Evolutionary conservation across 1,284 basidiomycete genomes (phyloP), one percentile per base, ranked within the genome.

Genomic region (Fistulinella cinereoalba): DNA sequence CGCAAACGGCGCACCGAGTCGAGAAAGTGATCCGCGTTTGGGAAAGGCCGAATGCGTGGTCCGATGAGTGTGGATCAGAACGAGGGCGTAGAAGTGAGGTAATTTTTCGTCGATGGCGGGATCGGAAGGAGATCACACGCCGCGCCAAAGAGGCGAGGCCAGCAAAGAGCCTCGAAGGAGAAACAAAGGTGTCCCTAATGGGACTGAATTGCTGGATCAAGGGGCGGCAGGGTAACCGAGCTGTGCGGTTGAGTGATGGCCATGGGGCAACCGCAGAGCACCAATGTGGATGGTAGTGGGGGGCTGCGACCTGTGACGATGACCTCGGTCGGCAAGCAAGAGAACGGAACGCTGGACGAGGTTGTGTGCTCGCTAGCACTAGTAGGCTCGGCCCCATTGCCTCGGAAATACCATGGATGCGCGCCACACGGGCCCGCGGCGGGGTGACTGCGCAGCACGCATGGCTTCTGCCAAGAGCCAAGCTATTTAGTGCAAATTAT

Each of bases 21-120:
- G 18, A 39, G 15, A 46, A 43, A 33, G 28, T 22, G 18, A 18
- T 41, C 39, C 32, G 22, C 15, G 32, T 33, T 48, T 55, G 51
- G 44, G 31, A 11, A n/a, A n/a, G n/a, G n/a, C n/a, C n/a, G 40
- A 29, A 29, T 29, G 25, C 7, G 33, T 3, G 31, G 31, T 32
- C 31, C 5, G 29, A 41, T 43, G 36, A n/a, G 42, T 18, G 18
- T 18, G 32, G 36, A 53, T 58, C 41, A 40, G 32, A 46, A 16
- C 37, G 33, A 27, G 39, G 28, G 47, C 41, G 47, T 12, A 18
- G 38, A 21, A 22, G 25, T 39, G 45, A 46, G 29, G 37, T 29
- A 37, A 55, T 47, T 15, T 36, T 10, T 23, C 28, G 43, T 61
- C 42, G 8, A 46, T 36, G 40, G 38, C 4, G 6, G 41, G 12